Evolutionary conservation across 2,329 filamentous ascomycete species (phyloP).

Genomic region (Decorospora gaudefroyi): DNA sequence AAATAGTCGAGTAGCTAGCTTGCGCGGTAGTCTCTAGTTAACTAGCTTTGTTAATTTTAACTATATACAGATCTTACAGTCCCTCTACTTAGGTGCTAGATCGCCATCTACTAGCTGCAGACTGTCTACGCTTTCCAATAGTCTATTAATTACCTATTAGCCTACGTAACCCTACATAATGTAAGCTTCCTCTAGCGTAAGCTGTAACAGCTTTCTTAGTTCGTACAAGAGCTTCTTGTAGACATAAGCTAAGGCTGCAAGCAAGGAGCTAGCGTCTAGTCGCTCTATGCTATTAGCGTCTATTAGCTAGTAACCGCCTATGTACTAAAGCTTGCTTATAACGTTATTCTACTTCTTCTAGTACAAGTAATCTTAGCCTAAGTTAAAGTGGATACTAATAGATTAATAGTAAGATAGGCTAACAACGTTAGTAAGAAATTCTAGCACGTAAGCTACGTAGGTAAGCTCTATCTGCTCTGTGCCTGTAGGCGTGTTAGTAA

Average conservation of each 20-base stretch:
- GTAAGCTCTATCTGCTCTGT: slow-evolving; percentile 1
- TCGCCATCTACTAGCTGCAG: background rate
- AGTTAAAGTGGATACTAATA: slow-evolving; percentile 12
- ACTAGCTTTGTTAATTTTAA: slow-evolving; percentile 5
- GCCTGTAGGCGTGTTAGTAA: background rate
- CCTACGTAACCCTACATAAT: slow-evolving; percentile 5
- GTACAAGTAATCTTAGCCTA: slow-evolving; percentile 12
- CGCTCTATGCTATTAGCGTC: slow-evolving; percentile 8
- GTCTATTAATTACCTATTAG: background rate
- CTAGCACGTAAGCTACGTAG: slow-evolving; percentile 12
- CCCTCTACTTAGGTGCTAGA: background rate
- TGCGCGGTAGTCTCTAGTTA: background rate
- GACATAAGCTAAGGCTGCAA: slow-evolving; percentile 5
- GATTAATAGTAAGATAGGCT: slow-evolving; percentile 6
- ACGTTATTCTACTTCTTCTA: slow-evolving; percentile 3
- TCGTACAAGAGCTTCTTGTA: background rate
- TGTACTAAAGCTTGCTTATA: slow-evolving; percentile 5
- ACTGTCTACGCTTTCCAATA: slow-evolving; percentile 1
- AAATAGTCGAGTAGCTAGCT: slow-evolving; percentile 1
- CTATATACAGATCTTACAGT: slow-evolving; percentile 2
- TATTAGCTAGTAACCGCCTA: slow-evolving; percentile 12
- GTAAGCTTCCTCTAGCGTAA: background rate
- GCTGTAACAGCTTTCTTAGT: background rate
- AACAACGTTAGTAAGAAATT: slow-evolving; percentile 11
- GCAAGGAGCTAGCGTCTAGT: slow-evolving; percentile 4